Conservation (phyloP, 2,329 filamentous ascomycete genomes). For the Graphilbum sp. region DNA sequence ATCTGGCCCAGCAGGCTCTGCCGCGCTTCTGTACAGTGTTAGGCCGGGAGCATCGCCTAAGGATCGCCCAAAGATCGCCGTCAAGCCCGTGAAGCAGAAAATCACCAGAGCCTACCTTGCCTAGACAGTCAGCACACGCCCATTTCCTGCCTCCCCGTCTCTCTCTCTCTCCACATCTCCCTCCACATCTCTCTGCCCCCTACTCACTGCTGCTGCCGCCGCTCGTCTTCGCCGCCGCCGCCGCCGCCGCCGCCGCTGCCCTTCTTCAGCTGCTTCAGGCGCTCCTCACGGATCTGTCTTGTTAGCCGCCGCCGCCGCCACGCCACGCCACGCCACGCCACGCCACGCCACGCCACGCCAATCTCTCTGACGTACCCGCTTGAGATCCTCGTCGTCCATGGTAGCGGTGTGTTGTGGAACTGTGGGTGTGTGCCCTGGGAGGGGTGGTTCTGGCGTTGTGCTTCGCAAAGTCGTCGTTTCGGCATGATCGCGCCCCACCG, state of each 20-base stretch:
- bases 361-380: conserved; percentile 19
- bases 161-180: no score
- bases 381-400: conserved; percentile 24
- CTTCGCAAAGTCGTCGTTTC: no score
- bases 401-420: conserved; percentile 2
- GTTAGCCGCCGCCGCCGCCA: neutral
- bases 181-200: no score
- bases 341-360: neutral
- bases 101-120: neutral
- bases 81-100: no score
- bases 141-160: no score
- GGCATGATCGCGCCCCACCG: no score
- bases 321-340: neutral
- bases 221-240: conserved; percentile 40
- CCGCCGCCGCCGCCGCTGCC: conserved; percentile 34
- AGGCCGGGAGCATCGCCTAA: no score
- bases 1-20: conserved; percentile 75
- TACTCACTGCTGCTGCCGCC: conserved; percentile 24
- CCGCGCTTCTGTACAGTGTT: conserved; percentile 54
- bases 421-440: neutral
- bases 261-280: conserved; percentile 82
- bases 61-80: no score
- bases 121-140: neutral
- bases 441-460: no score
- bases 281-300: conserved; percentile 69